These are phyloP conservation scores for Delitschia confertaspora DNA, from an alignment of 495 filamentous ascomycete species.

Conservation along the genomic window DNA sequence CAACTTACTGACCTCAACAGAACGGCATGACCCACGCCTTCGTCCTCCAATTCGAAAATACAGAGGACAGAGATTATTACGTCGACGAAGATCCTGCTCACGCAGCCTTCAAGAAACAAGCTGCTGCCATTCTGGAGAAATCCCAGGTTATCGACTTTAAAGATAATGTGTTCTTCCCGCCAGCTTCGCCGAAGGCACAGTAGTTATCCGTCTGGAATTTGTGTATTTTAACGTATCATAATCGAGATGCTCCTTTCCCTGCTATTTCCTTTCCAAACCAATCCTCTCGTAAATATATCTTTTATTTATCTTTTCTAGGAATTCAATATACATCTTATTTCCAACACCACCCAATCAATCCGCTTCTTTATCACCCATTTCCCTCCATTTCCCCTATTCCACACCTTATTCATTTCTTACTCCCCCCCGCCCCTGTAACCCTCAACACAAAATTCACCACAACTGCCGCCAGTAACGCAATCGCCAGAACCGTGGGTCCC, in stretches of 20 bases:
- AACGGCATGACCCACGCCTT: slow-evolving; percentile 40
- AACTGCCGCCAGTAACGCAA: slow-evolving; percentile 75
- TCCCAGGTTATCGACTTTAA: slow-evolving; percentile 40
- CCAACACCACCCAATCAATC: background rate
- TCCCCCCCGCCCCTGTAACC: slow-evolving; percentile 45
- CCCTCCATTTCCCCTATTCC: background rate
- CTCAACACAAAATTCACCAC: slow-evolving; percentile 90
- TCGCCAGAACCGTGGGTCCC: slow-evolving; percentile 79
- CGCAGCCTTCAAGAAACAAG: slow-evolving; percentile 32
- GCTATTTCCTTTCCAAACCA: no score
- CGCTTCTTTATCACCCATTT: background rate
- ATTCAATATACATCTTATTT: background rate
- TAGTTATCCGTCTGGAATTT: no score
- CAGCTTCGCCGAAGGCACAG: no score
- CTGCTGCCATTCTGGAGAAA: slow-evolving; percentile 36
- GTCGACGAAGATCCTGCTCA: slow-evolving; percentile 38
- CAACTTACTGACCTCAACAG: background rate
- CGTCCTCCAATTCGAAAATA: slow-evolving; percentile 26
- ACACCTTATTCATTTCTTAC: slow-evolving; percentile 3
- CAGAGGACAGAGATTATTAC: slow-evolving; percentile 41
- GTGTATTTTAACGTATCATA: no score
- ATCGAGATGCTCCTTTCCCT: no score
- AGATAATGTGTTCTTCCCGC: slow-evolving; percentile 29
- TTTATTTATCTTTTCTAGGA: no score
- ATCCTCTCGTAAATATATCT: no score